Conservation (phyloP, 306 rosid genomes). For the Cicer yamashitae region DNA sequence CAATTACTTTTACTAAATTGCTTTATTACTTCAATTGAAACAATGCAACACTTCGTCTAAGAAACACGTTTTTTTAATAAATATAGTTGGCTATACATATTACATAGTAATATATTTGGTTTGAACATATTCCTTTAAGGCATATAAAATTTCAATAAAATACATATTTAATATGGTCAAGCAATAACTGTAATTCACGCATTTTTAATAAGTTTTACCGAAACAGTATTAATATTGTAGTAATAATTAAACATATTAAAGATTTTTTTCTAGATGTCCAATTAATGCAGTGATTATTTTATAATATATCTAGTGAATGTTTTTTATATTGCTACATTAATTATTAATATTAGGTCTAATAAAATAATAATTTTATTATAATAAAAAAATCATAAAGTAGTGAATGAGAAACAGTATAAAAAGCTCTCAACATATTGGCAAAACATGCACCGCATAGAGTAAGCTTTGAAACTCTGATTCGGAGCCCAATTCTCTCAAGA, state of each 20-base stretch:
- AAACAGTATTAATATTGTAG: background rate
- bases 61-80: background rate
- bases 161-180: background rate
- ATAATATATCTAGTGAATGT: background rate
- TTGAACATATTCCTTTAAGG: background rate
- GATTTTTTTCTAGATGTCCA: background rate
- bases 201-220: background rate
- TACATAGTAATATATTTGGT: background rate
- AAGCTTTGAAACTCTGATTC: slow-evolving; percentile 50
- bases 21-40: slow-evolving; percentile 14
- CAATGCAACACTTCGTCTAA: background rate
- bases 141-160: background rate
- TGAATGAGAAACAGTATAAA: slow-evolving; percentile 43
- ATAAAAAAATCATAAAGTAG: background rate
- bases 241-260: background rate
- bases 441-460: slow-evolving; percentile 54
- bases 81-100: background rate
- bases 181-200: background rate
- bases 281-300: background rate
- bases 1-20: slow-evolving; percentile 1
- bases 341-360: slow-evolving; percentile 4
- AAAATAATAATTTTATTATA: background rate
- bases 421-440: slow-evolving; percentile 41
- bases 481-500: slow-evolving; percentile 41
- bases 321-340: background rate